phyloP scores from a whole-genome alignment of 148 eudicot species.

The Dianthus caryophyllus region DNA sequence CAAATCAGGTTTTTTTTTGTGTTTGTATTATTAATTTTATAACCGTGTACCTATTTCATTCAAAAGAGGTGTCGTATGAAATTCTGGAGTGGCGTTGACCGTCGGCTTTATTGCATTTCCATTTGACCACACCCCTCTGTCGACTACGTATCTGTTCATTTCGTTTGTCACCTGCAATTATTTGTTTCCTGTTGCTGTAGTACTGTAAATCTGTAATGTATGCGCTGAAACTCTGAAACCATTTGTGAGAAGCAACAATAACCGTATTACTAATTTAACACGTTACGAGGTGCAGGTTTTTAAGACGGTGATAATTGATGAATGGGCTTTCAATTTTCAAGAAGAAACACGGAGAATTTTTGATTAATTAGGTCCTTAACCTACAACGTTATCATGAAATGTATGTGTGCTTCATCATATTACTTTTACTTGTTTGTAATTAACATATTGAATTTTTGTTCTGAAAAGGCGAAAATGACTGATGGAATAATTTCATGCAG shows the following conservation, averaged over 20 bases:
- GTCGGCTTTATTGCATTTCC: neutral
- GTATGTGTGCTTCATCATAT: neutral
- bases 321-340: neutral
- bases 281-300: neutral
- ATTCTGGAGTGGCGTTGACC: too few species aligned
- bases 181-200: neutral
- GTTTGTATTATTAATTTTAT: too few species aligned
- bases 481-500: too few species aligned
- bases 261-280: neutral
- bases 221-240: neutral
- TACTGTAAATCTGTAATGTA: neutral
- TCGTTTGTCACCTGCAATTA: neutral
- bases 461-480: too few species aligned
- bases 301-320: neutral
- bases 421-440: too few species aligned
- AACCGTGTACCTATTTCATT: too few species aligned
- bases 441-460: neutral
- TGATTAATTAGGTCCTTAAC: neutral
- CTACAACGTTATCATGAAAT: conserved; percentile 3
- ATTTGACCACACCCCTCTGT: neutral
- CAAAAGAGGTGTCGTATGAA: too few species aligned
- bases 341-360: neutral
- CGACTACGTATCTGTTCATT: neutral
- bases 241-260: neutral
- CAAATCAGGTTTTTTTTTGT: too few species aligned